Base-by-base conservation (phyloP, 83 land plant species). In the Isoetes engelmannii region DNA sequence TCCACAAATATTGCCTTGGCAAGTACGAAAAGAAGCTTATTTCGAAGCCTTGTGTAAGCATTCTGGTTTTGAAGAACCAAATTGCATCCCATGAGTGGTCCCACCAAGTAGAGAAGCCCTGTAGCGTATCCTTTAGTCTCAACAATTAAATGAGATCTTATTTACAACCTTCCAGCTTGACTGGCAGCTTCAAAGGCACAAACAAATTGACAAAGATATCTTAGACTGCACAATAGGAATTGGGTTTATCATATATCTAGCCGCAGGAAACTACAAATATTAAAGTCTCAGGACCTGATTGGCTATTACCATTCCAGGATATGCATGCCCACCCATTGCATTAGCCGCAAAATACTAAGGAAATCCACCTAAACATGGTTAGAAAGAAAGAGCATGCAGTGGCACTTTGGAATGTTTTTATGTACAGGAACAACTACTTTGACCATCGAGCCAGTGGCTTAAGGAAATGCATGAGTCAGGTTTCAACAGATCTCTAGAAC, bases 101-200 rank as follows among this genome's bases (percentile, higher is more conserved):
- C 90, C 56, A 81, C 79, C 15, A 84, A 45, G 68, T 93, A 92
- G 42, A 83, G 45, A 6, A 93, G 88, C n/a, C 75, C 77, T 0
- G 97, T 72, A 47, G 86, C 90, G 62, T 84, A 92, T 4, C 97
- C 93, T 15, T 93, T 93, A 19, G 97, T 92, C 44, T 93, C 97
- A 20, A 92, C 73, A 46, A 92, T 88, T 13, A 86, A 64, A 20
- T 81, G 70, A 4, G 96, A 84, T 76, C 8, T 63, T 48, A 6
- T 55, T 44, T 12, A 90, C 51, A 37, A 76, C 15, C 0, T 37
- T 54, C 76, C 58, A 92, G 60, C 17, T 57, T 63, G 6, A 61
- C 8, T 6, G 74, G 78, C 15, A 75, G 37, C 37, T 28, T 28
- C 37, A 28, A 28, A 28, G 37, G 37, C 37, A 28, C 37, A 0